Conservation (phyloP, 345 rosid species). For the Syzygium grande region DNA sequence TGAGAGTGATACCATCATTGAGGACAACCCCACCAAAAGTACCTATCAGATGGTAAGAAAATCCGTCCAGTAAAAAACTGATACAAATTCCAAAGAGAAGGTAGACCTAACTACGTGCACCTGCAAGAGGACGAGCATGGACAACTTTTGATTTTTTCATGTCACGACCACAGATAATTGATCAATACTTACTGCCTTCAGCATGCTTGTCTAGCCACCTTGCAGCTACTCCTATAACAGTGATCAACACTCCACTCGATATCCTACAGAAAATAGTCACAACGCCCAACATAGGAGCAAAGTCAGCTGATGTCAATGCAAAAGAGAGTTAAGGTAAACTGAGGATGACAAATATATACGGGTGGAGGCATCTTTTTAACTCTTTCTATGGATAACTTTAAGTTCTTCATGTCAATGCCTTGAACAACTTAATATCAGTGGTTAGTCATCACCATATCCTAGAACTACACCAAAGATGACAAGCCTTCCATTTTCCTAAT, state of each 20-base stretch:
- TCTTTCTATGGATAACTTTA: not conserved
- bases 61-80: not conserved
- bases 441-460: not conserved
- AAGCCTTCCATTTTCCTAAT: not conserved
- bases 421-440: not conserved
- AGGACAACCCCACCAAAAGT: slow-evolving; percentile 63
- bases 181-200: slow-evolving; percentile 65
- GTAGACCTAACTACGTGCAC: slow-evolving; percentile 9
- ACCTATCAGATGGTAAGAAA: slow-evolving; percentile 21
- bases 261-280: slow-evolving; percentile 30
- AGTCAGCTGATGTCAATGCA: not conserved
- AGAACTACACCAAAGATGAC: not conserved
- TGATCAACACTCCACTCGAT: slow-evolving; percentile 64
- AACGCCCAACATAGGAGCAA: not conserved
- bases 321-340: not conserved
- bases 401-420: not conserved
- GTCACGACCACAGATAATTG: slow-evolving; percentile 44
- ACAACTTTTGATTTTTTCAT: slow-evolving; percentile 29
- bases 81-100: not conserved
- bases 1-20: slow-evolving; percentile 67
- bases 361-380: not conserved
- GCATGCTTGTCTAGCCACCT: slow-evolving; percentile 63
- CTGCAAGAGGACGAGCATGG: slow-evolving; percentile 60
- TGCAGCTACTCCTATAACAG: slow-evolving; percentile 52
- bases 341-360: not conserved